Percentiles rank a stretch among this genome's conserved stretches.
These are phyloP conservation scores for Debaryomycetaceae sp. DNA, from an alignment of 1,139 yeast species.

Conservation along the genomic window DNA sequence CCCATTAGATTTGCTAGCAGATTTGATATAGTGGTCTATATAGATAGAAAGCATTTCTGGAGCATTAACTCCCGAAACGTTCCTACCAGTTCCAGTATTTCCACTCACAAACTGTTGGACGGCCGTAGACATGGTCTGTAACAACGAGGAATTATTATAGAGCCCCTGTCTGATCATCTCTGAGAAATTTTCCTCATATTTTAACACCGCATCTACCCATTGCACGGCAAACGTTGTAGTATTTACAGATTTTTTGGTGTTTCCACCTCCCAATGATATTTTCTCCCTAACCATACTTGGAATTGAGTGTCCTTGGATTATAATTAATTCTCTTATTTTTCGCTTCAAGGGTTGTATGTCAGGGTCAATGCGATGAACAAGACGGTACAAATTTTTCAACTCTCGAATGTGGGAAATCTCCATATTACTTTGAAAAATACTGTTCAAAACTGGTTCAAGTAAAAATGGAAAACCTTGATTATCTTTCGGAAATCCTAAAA, in stretches of 20 bases:
- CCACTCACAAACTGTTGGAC: conserved; percentile 61
- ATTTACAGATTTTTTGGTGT: conserved; percentile 24
- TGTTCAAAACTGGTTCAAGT: conserved; percentile 36
- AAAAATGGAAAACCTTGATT: conserved; percentile 57
- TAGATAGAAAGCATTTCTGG: conserved; percentile 74
- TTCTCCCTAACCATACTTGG: conserved; percentile 26
- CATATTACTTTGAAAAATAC: conserved; percentile 15
- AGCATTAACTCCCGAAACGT: conserved; percentile 37
- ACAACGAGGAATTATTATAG: conserved; percentile 45
- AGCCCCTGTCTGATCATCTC: conserved; percentile 44
- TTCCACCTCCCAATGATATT: conserved; percentile 10
- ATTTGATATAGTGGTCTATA: conserved; percentile 67
- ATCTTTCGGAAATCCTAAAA: conserved; percentile 42
- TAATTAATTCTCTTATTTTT: conserved; percentile 48
- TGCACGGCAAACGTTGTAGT: conserved; percentile 55
- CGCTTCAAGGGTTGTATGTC: conserved; percentile 48
- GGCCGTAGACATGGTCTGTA: conserved; percentile 58
- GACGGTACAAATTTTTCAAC: conserved; percentile 45
- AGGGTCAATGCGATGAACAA: conserved; percentile 53
- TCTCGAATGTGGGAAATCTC: conserved; percentile 15
- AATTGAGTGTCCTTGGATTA: conserved; percentile 32
- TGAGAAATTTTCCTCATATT: conserved; percentile 48
- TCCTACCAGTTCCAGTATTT: conserved; percentile 9
- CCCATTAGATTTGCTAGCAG: conserved; percentile 19
- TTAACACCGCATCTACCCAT: conserved; percentile 66